A percentile compares a stretch with the other conserved stretches of the same genome.
Evolutionary conservation across 768 basidiomycete species (phyloP).

Genomic region (Candolleomyces aberdarensis): DNA sequence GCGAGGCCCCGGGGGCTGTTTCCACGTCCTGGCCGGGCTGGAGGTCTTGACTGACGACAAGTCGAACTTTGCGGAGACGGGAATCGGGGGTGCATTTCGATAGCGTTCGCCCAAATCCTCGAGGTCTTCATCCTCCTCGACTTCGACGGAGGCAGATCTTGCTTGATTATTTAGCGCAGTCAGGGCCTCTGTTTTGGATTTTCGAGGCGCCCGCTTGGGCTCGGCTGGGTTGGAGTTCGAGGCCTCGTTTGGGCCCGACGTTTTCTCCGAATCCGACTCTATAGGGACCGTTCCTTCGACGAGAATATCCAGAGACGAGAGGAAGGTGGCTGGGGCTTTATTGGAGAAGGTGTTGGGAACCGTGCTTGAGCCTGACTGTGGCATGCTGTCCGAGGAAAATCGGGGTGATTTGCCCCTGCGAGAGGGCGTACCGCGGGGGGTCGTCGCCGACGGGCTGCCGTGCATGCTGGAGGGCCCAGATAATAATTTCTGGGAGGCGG

Average conservation of each 20-base stretch:
- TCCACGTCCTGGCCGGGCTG: slow-evolving; percentile 39
- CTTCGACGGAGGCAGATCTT: slow-evolving; percentile 49
- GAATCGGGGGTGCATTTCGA: slow-evolving; percentile 54
- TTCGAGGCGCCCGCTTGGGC: slow-evolving; percentile 74
- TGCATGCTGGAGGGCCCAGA: slow-evolving; percentile 37
- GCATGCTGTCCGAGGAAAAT: slow-evolving; percentile 44
- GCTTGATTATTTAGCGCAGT: slow-evolving; percentile 72
- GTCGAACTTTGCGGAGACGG: slow-evolving; percentile 62
- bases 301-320: slow-evolving; percentile 73
- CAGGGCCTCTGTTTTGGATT: slow-evolving; percentile 87
- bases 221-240: slow-evolving; percentile 39
- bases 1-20: slow-evolving; percentile 43
- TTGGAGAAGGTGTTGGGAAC: slow-evolving; percentile 47
- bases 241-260: slow-evolving; percentile 32
- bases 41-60: slow-evolving; percentile 69
- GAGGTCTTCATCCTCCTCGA: slow-evolving; percentile 51
- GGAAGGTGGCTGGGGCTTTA: slow-evolving; percentile 49
- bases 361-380: slow-evolving; percentile 44
- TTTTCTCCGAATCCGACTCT: slow-evolving; percentile 40
- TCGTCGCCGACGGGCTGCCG: slow-evolving; percentile 41
- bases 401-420: slow-evolving; percentile 63
- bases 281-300: slow-evolving; percentile 74
- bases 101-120: slow-evolving; percentile 48
- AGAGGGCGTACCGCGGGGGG: slow-evolving; percentile 56
- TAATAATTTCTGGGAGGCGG: slow-evolving; percentile 30